phyloP scores from a whole-genome alignment of 208 protist genomes.

The Trypanosoma avium region DNA sequence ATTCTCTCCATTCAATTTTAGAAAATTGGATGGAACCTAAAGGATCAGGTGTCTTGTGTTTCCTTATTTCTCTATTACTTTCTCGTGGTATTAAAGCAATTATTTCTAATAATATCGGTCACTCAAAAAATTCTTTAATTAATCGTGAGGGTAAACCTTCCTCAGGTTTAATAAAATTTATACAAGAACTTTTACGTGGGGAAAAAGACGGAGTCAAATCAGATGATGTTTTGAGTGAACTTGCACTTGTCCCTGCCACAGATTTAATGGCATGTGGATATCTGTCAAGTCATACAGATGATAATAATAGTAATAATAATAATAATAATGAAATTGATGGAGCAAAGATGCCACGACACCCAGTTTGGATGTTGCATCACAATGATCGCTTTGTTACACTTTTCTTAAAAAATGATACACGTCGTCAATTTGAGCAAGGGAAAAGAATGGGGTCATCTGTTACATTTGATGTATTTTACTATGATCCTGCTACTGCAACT shows the following conservation, averaged over 20 bases:
- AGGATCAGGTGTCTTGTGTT: constrained; percentile 66
- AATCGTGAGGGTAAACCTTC: constrained; percentile 37
- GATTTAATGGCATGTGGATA: constrained; percentile 12
- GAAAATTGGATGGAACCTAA: constrained; percentile 54
- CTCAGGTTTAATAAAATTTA: constrained; percentile 42
- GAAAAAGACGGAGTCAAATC: constrained; percentile 7
- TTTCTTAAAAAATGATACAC: constrained; percentile 73
- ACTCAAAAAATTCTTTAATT: constrained; percentile 19
- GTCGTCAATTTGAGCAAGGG: constrained; percentile 56
- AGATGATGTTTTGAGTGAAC: constrained; percentile 16
- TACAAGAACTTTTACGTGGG: constrained; percentile 26
- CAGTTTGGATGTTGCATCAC: constrained; percentile 82
- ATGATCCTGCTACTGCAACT: constrained; percentile 48
- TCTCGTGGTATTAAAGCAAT: constrained; percentile 51
- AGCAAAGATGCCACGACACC: constrained; percentile 38
- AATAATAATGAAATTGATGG: not conserved
- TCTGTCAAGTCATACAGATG: constrained; percentile 6
- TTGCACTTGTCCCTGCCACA: not conserved
- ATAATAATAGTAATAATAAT: not conserved
- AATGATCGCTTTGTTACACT: constrained; percentile 56
- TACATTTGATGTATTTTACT: constrained; percentile 64
- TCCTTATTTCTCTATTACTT: constrained; percentile 71
- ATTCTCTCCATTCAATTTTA: constrained; percentile 30
- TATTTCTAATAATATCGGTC: constrained; percentile 33
- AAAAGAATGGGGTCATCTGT: constrained; percentile 39